Evolutionary conservation across 2,329 filamentous ascomycete species (phyloP).

Genomic region (Sarocladiaceae sp.): DNA sequence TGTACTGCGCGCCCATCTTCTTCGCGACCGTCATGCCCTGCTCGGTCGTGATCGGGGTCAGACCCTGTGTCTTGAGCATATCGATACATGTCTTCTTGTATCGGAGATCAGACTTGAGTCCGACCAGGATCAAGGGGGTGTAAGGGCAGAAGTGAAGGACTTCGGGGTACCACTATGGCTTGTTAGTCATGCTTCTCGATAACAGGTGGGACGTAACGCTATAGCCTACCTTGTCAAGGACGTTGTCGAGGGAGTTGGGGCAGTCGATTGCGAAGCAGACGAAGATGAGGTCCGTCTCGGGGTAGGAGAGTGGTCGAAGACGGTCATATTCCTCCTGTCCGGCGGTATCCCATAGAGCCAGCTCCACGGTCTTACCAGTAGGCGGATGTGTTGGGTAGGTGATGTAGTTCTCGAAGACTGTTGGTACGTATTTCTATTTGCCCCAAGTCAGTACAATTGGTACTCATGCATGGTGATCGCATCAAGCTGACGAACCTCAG

Average conservation of each 20-base stretch:
- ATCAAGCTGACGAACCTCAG: slow-evolving; percentile 63
- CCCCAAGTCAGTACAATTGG: slow-evolving; percentile 9
- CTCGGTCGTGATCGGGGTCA: slow-evolving; percentile 88
- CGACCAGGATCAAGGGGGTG: slow-evolving; percentile 90
- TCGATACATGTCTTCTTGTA: slow-evolving; percentile 96
- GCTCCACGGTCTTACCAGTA: slow-evolving; percentile 89
- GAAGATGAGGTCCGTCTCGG: slow-evolving; percentile 95
- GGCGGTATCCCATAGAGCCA: slow-evolving; percentile 96
- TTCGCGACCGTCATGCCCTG: slow-evolving; percentile 83
- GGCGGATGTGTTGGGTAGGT: slow-evolving; percentile 86
- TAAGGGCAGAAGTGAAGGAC: slow-evolving; percentile 98
- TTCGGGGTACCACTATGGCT: slow-evolving; percentile 90
- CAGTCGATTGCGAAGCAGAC: slow-evolving; percentile 99
- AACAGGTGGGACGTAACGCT: neutral
- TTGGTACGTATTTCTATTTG: slow-evolving; percentile 94
- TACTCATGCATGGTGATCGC: neutral
- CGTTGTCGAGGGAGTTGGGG: slow-evolving; percentile 95
- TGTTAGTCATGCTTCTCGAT: slow-evolving; percentile 5
- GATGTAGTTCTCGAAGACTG: slow-evolving; percentile 99
- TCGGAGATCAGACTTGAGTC: slow-evolving; percentile 93
- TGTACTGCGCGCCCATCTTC: slow-evolving; percentile 92
- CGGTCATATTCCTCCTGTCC: slow-evolving; percentile 99
- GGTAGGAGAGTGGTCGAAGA: slow-evolving; percentile 90
- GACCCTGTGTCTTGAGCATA: slow-evolving; percentile 93
- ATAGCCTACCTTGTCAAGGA: slow-evolving; percentile 83